Evolutionary conservation across 768 basidiomycete species (phyloP).

Genomic region (Chlorophyllum brunneum): DNA sequence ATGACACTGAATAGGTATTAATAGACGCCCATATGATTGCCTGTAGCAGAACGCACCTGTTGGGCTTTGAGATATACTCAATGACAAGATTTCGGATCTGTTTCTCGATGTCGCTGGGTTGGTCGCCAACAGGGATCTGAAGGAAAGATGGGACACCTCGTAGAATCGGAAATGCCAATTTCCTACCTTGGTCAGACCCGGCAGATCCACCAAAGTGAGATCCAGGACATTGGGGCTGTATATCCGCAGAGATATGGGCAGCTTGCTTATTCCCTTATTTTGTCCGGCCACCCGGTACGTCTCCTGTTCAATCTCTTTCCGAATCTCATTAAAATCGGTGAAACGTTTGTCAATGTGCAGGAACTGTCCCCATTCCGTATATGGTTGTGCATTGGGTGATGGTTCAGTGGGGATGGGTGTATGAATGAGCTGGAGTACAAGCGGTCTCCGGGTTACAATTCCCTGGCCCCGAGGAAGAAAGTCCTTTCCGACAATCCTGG

Average conservation of each 20-base stretch:
- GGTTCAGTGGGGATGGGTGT: constrained; percentile 61
- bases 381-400: constrained; percentile 40
- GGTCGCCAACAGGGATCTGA: constrained; percentile 93
- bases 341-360: constrained; percentile 94
- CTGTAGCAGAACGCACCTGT: constrained; percentile 64
- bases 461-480: constrained; percentile 87
- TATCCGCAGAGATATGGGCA: constrained; percentile 94
- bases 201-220: constrained; percentile 93
- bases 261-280: constrained; percentile 96
- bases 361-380: constrained; percentile 94
- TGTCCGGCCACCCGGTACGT: constrained; percentile 96
- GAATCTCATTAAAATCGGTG: constrained; percentile 93
- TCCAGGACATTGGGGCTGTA: constrained; percentile 95
- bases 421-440: constrained; percentile 94
- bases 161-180: background rate
- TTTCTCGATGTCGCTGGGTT: constrained; percentile 95
- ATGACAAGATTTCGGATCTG: constrained; percentile 94
- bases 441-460: constrained; percentile 93
- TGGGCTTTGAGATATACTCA: constrained; percentile 96
- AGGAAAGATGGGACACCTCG: background rate
- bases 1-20: constrained; percentile 62
- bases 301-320: constrained; percentile 97
- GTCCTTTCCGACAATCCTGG: constrained; percentile 90
- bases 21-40: background rate
- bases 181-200: constrained; percentile 90